phyloP scores from a whole-genome alignment of 768 basidiomycete species.

The Gymnopilus junonius region DNA sequence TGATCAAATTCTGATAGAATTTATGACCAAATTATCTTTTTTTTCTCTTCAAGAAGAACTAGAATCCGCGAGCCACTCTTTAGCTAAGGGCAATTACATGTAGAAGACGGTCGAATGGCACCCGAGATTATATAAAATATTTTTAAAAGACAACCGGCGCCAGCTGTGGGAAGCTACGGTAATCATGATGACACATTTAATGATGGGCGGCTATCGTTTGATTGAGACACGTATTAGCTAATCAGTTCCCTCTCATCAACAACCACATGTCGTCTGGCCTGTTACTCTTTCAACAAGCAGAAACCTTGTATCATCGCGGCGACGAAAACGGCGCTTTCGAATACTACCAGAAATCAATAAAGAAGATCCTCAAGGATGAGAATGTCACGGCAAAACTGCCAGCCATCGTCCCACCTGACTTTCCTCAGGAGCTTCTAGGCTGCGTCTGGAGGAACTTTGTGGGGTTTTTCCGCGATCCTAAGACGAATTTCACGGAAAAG shows the following conservation, averaged over 20 bases:
- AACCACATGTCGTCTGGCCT: conserved; percentile 6
- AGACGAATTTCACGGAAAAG: conserved; percentile 2
- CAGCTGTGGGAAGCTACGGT: neutral
- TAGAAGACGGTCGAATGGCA: too few species aligned
- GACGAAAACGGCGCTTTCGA: conserved; percentile 1
- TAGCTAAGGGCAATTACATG: too few species aligned
- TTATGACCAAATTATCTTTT: too few species aligned
- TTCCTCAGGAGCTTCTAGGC: conserved; percentile 4
- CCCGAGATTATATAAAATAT: too few species aligned
- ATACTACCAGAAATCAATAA: conserved; percentile 3
- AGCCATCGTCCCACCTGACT: conserved; percentile 8
- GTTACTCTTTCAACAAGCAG: conserved; percentile 1
- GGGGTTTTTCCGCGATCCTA: conserved; percentile 4
- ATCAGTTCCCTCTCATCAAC: neutral
- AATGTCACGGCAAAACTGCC: conserved; percentile 1
- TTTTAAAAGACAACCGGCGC: too few species aligned
- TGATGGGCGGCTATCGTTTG: neutral
- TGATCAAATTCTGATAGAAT: too few species aligned
- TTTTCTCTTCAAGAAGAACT: too few species aligned
- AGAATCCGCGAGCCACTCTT: too few species aligned
- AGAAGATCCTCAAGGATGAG: conserved; percentile 8
- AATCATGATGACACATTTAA: too few species aligned
- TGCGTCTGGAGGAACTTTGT: conserved; percentile 6
- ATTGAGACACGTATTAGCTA: neutral
- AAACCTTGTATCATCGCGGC: neutral